A percentile compares a stretch with the other conserved stretches of the same genome.
Conservation (phyloP, 2,329 filamentous ascomycete species). For the Erysiphe pulchra region DNA sequence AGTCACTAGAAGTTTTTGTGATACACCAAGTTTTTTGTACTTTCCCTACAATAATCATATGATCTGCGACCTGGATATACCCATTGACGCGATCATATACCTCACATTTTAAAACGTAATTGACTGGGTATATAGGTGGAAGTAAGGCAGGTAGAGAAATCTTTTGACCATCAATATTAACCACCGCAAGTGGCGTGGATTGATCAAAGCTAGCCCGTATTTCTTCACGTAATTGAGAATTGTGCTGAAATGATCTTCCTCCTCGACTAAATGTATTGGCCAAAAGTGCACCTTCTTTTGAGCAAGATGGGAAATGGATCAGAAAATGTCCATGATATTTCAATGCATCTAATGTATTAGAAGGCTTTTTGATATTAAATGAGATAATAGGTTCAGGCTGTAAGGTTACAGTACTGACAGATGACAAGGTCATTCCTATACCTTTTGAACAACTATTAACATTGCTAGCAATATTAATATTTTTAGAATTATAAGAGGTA, state of each 20-base stretch:
- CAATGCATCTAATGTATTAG: slow-evolving; percentile 9
- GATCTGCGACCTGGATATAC: background rate
- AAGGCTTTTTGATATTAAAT: slow-evolving; percentile 13
- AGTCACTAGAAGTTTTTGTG: no score
- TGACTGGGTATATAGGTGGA: background rate
- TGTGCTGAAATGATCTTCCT: background rate
- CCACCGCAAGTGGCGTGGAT: background rate
- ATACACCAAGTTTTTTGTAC: background rate
- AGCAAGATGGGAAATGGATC: slow-evolving; percentile 8
- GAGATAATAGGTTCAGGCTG: slow-evolving; percentile 11
- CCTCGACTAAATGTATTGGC: slow-evolving; percentile 7
- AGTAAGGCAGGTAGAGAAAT: background rate
- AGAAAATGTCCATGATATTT: slow-evolving; percentile 5
- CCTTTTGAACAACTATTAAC: background rate
- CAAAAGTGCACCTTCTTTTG: slow-evolving; percentile 4
- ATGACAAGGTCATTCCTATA: slow-evolving; percentile 12
- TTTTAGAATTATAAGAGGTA: background rate
- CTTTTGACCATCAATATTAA: background rate
- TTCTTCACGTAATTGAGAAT: background rate
- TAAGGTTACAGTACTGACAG: slow-evolving; percentile 12
- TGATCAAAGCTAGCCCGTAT: background rate
- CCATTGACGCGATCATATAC: background rate
- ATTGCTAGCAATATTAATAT: background rate
- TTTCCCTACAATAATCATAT: background rate
- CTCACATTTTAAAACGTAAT: background rate